phyloP scores from a whole-genome alignment of 2,329 filamentous ascomycete species.

The Nothopassalora personata region DNA sequence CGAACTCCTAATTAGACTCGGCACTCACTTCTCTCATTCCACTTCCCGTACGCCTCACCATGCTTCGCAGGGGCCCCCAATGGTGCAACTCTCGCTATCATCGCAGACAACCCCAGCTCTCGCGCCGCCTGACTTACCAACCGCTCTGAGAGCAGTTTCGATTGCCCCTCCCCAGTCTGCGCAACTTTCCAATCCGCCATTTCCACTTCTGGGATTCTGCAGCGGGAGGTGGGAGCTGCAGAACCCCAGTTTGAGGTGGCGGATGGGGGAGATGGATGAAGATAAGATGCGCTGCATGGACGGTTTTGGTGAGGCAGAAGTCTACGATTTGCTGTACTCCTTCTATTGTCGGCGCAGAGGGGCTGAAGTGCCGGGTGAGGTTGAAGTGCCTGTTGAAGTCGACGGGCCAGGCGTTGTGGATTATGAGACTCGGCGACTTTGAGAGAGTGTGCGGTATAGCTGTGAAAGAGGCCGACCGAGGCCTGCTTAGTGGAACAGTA shows the following conservation, averaged over 20 bases:
- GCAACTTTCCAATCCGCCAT: slow-evolving; percentile 23
- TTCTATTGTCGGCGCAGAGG: slow-evolving; percentile 22
- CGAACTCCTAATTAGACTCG: slow-evolving; percentile 44
- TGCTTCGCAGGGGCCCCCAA: too few species aligned
- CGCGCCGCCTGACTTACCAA: slow-evolving; percentile 26
- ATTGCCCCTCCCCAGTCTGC: slow-evolving; percentile 31
- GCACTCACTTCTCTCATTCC: slow-evolving; percentile 57
- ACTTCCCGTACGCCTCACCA: too few species aligned
- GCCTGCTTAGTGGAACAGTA: slow-evolving; percentile 18
- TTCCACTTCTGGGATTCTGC: slow-evolving; percentile 26
- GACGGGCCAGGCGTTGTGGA: slow-evolving; percentile 33
- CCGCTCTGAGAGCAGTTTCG: slow-evolving; percentile 29
- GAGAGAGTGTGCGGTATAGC: slow-evolving; percentile 13
- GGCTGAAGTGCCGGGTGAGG: slow-evolving; percentile 20
- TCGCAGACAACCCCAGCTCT: slow-evolving; percentile 5
- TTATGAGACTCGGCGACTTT: slow-evolving; percentile 18
- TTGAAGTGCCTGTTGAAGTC: slow-evolving; percentile 30
- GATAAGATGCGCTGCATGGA: slow-evolving; percentile 18
- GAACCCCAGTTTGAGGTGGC: slow-evolving; percentile 22
- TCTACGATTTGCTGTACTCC: slow-evolving; percentile 19
- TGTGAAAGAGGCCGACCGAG: slow-evolving; percentile 16
- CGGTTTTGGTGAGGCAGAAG: slow-evolving; percentile 3
- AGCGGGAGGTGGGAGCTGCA: slow-evolving; percentile 2
- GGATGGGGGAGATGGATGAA: slow-evolving; percentile 35
- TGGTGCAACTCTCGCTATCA: too few species aligned